These are phyloP conservation scores for Xanthoconium purpureum DNA, from an alignment of 768 basidiomycete species.

Conservation along the genomic window DNA sequence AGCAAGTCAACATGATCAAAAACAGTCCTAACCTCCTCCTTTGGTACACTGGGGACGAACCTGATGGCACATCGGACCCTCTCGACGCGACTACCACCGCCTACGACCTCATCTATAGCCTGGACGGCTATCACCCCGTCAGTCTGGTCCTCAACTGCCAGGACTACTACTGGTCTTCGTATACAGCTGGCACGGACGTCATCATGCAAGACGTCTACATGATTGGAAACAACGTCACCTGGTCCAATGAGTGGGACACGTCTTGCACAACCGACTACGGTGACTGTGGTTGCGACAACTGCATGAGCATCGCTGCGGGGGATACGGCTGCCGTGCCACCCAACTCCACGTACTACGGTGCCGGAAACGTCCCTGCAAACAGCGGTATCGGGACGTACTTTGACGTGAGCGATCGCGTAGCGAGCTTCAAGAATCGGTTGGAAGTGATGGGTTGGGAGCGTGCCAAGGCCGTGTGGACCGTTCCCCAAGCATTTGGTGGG, in stretches of 20 bases:
- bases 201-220: conserved; percentile 61
- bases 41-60: conserved; percentile 76
- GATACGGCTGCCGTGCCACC: conserved; percentile 29
- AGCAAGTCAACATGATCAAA: conserved; percentile 68
- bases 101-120: conserved; percentile 53
- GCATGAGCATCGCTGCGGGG: conserved; percentile 44
- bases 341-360: conserved; percentile 19
- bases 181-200: conserved; percentile 64
- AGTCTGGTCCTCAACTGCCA: conserved; percentile 64
- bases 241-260: conserved; percentile 59
- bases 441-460: conserved; percentile 66
- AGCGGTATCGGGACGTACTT: conserved; percentile 43
- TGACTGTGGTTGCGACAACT: conserved; percentile 73
- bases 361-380: conserved; percentile 22
- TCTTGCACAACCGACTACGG: conserved; percentile 64
- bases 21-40: conserved; percentile 63
- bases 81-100: conserved; percentile 50
- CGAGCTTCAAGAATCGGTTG: conserved; percentile 58
- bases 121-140: conserved; percentile 68
- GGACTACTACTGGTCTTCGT: conserved; percentile 60
- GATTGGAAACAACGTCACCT: conserved; percentile 59
- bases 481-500: conserved; percentile 72
- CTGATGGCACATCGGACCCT: conserved; percentile 68
- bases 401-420: conserved; percentile 66
- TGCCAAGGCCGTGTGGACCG: conserved; percentile 72